phyloP scores from a whole-genome alignment of 2,329 filamentous ascomycete genomes.

The Pseudogymnoascus sp. region DNA sequence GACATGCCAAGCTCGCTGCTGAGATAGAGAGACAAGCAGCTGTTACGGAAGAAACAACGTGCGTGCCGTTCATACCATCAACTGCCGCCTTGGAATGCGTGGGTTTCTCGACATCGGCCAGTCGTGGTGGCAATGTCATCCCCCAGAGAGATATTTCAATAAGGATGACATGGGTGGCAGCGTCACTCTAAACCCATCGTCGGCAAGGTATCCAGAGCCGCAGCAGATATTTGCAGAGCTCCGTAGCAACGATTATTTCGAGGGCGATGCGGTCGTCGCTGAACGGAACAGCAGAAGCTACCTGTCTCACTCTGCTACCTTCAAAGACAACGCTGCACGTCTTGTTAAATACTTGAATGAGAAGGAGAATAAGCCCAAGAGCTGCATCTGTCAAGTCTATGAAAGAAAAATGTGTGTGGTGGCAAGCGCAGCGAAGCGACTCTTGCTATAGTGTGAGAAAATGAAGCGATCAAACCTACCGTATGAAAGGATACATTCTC shows the following conservation, averaged over 20 bases:
- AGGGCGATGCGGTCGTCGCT: constrained; percentile 39
- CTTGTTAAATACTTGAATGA: constrained; percentile 34
- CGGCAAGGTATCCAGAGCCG: constrained; percentile 34
- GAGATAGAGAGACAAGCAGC: not conserved
- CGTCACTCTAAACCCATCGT: constrained; percentile 41
- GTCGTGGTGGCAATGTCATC: not conserved
- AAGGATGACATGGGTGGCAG: constrained; percentile 48
- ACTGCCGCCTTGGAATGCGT: not conserved
- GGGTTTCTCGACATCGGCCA: not conserved
- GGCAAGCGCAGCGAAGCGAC: not conserved
- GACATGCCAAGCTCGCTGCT: not conserved
- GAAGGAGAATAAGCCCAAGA: constrained; percentile 17
- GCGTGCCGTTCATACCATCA: not conserved
- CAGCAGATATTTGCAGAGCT: constrained; percentile 23
- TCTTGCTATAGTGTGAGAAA: not conserved
- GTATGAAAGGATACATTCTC: not conserved
- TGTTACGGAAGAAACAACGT: not conserved
- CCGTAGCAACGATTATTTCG: constrained; percentile 41
- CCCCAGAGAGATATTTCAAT: constrained; percentile 29
- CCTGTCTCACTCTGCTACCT: constrained; percentile 31
- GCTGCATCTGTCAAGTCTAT: constrained; percentile 33
- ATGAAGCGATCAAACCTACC: not conserved
- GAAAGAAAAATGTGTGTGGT: not conserved
- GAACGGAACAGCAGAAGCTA: constrained; percentile 39
- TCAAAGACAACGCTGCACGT: constrained; percentile 39